Base-by-base conservation (phyloP, 2,329 filamentous ascomycete genomes). In the Penicillium sp. region DNA sequence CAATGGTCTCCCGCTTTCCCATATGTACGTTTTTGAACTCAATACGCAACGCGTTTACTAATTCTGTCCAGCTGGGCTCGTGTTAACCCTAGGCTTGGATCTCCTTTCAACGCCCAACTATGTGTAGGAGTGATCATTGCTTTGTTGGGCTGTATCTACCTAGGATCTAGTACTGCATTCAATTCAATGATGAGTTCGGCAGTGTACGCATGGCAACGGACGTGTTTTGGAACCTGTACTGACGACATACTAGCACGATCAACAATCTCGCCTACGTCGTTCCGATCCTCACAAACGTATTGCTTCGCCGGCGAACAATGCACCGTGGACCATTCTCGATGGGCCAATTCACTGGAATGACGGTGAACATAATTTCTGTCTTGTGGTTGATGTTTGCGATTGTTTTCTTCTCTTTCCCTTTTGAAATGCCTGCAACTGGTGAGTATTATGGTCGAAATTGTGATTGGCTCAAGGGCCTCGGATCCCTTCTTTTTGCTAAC, bases 81-180 rank as follows among this genome's bases (percentile, higher is more conserved):
- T 9, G 78, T 90, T 68, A 65, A 74, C 70, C 57, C 58, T 1
- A 72, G 14, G 60, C 64, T 35, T 75, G 77, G 68, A 63, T 77
- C 45, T 45, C 84, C 84, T 0, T 80, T 84, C 65, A 83, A 85
- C 60, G 82, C 85, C 0, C 85, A 83, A 3, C 55, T 87, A 0
- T 75, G 79, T 24, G 81, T 80, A 67, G 70, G 76, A 0, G 59
- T 76, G 33, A 74, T 81, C 51, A 81, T 81, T 21, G 85, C 84
- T 0, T 65, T 87, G 0, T 74, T 90, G 0, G 87, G 86, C 0
- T 79, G 79, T 35, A 85, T 90, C 37, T 89, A 89, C 56, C 80
- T 90, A 1, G 87, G 84, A n/a, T 86, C 80, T 35, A 82, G 78
- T 2, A 87, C 86, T 0, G 88, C 88, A 0, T 90, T 90, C 71